Conservation (phyloP, 2,329 filamentous ascomycete species). For the Fusarium avenaceum region DNA sequence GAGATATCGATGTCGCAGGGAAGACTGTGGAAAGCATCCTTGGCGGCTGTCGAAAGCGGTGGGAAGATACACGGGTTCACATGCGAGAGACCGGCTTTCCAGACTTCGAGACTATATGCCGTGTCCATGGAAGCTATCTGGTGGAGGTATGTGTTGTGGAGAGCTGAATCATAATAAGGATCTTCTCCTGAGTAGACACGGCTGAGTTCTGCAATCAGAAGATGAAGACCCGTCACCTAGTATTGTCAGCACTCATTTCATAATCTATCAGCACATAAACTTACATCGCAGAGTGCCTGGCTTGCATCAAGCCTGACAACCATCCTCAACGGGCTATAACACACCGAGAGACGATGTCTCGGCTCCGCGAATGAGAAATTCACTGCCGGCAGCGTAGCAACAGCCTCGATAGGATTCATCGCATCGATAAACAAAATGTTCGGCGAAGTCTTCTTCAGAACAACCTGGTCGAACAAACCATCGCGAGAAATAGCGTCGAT, state of each 20-base stretch:
- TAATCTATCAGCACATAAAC: neutral
- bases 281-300: constrained; percentile 64
- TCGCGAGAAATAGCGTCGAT: constrained; percentile 64
- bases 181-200: constrained; percentile 58
- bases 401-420: constrained; percentile 55
- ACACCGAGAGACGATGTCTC: constrained; percentile 65
- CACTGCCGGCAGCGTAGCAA: constrained; percentile 58
- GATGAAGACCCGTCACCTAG: constrained; percentile 57
- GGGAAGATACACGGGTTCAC: constrained; percentile 63
- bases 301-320: constrained; percentile 65
- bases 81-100: constrained; percentile 58
- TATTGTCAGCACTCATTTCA: neutral
- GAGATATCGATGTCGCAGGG: constrained; percentile 59
- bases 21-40: constrained; percentile 52
- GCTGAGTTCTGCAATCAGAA: constrained; percentile 63
- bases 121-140: constrained; percentile 49
- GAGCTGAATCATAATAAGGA: constrained; percentile 45
- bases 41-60: constrained; percentile 50
- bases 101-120: constrained; percentile 59
- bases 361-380: constrained; percentile 56
- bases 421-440: constrained; percentile 68
- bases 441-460: constrained; percentile 62
- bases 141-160: constrained; percentile 47
- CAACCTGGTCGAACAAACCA: constrained; percentile 64
- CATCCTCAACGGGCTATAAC: constrained; percentile 59